Evolutionary conservation across 164 flowering plant genomes (phyloP).

Genomic region (Stephania japonica): DNA sequence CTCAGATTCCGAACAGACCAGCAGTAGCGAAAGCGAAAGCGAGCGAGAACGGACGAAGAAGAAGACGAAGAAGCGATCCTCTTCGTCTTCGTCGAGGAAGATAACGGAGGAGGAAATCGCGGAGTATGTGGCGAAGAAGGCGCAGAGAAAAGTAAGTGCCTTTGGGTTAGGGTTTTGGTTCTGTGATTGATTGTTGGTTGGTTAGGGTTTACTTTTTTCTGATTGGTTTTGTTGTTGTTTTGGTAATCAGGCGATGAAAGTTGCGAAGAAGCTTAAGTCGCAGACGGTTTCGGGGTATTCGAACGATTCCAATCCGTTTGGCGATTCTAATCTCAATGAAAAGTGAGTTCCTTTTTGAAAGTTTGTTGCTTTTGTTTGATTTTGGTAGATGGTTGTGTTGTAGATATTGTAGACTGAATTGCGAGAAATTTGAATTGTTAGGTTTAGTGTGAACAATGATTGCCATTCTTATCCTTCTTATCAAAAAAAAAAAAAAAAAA

Average conservation of each 20-base stretch:
- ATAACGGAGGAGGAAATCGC: slow-evolving; percentile 63
- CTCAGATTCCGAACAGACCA: background rate
- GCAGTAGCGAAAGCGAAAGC: slow-evolving; percentile 2
- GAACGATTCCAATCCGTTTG: slow-evolving; percentile 93
- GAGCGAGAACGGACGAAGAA: background rate
- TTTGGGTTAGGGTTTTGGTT: background rate
- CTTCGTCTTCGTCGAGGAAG: slow-evolving; percentile 31
- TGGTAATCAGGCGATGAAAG: slow-evolving; percentile 49
- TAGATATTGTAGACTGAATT: too few species aligned
- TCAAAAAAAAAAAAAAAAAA: too few species aligned
- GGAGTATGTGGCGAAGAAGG: slow-evolving; percentile 68
- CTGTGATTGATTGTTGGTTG: background rate
- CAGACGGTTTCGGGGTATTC: slow-evolving; percentile 78
- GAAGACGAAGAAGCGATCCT: slow-evolving; percentile 24
- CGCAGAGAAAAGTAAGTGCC: slow-evolving; percentile 60
- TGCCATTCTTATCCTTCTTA: too few species aligned
- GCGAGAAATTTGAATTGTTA: too few species aligned
- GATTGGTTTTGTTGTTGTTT: slow-evolving; percentile 22
- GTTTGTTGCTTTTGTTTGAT: too few species aligned
- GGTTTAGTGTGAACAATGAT: too few species aligned
- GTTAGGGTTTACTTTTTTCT: background rate
- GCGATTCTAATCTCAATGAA: slow-evolving; percentile 84
- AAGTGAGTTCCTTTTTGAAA: slow-evolving; percentile 35
- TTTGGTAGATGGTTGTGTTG: too few species aligned
- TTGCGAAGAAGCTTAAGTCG: slow-evolving; percentile 72